Base-by-base conservation (phyloP, 139 green algal species). In the Chlamydomonas sphaeroides region DNA sequence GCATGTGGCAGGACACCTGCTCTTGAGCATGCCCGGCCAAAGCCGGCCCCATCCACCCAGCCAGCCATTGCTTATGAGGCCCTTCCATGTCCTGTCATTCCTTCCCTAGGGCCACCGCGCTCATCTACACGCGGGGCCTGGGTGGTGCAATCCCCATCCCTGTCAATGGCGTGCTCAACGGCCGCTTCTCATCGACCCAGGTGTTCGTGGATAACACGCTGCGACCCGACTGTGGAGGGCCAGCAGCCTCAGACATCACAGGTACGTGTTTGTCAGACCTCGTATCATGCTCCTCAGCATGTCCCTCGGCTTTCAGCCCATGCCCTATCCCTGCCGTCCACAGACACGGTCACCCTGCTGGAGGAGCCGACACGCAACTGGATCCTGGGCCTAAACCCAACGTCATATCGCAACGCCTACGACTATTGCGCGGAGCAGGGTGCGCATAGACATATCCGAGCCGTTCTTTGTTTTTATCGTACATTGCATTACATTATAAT, bases 351-450 rank as follows among this genome's bases (percentile, higher is more conserved):
- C 2, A 33, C n/a, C 2, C 10, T 74, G 28, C 26, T 74, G 28
- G 28, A 74, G 14, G 67, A 59, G 15, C 1, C 8, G 2, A 3
- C 1, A 6, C 51, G 20, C 33, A 61, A 28, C 28, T 74, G 67
- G 67, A 28, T 74, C 2, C 41, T 74, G 41, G 67, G 28, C 6
- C 28, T 74, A 28, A 74, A 59, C 67, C 67, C 67, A 11, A 74
- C 67, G 41, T 74, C 67, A 4, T 74, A 28, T 41, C 67, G 67
- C 26, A 59, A 74, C n/a, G 67, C 67, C 41, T 39, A 74, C 35
- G 67, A 74, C 28, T 74, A 41, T 39, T 74, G 67, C 30, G 14
- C 28, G 7, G 14, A 41, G 28, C 41, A 30, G 7, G 67, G 65
- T 72, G 38, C 20, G 53, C 17, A n/a, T n/a, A n/a, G n/a, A n/a